Percentiles rank a stretch among this genome's conserved stretches.
Evolutionary conservation across 2,329 filamentous ascomycete species (phyloP).

Genomic region (Albifimbria verrucaria): DNA sequence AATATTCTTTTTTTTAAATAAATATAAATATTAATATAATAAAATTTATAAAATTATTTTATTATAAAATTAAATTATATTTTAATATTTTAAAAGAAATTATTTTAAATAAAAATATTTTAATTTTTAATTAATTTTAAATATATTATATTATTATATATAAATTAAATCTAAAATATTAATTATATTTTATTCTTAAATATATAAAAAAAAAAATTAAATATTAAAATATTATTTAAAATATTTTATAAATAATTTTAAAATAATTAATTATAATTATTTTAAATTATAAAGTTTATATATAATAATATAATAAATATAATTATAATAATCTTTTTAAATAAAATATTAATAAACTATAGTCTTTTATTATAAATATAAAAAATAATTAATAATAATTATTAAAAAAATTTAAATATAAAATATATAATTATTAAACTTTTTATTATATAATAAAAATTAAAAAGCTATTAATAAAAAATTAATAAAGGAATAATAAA

Average conservation of each 20-base stretch:
- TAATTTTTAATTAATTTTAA: constrained; percentile 1
- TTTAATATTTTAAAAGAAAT: background rate
- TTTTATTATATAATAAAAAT: constrained; percentile 1
- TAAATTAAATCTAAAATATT: background rate
- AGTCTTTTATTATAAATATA: background rate
- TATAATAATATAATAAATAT: constrained; percentile 4
- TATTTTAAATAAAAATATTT: background rate
- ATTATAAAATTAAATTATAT: background rate
- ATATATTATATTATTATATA: constrained; percentile 1
- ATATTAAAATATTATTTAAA: background rate
- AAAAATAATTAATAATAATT: background rate
- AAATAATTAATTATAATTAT: background rate
- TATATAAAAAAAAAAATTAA: constrained; percentile 1
- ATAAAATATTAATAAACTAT: constrained; percentile 2
- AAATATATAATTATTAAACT: too few relatives aligned
- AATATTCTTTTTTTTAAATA: background rate
- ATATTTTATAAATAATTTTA: constrained; percentile 1
- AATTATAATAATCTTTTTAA: background rate
- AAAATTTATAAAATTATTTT: background rate
- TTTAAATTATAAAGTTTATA: constrained; percentile 2
- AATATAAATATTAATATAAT: background rate
- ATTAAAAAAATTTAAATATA: too few relatives aligned
- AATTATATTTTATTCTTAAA: background rate
- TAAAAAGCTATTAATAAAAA: background rate
- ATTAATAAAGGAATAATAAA: background rate